Evolutionary conservation across 2,329 filamentous ascomycete genomes (phyloP).

Genomic region (Lasiodiplodia theobromae): DNA sequence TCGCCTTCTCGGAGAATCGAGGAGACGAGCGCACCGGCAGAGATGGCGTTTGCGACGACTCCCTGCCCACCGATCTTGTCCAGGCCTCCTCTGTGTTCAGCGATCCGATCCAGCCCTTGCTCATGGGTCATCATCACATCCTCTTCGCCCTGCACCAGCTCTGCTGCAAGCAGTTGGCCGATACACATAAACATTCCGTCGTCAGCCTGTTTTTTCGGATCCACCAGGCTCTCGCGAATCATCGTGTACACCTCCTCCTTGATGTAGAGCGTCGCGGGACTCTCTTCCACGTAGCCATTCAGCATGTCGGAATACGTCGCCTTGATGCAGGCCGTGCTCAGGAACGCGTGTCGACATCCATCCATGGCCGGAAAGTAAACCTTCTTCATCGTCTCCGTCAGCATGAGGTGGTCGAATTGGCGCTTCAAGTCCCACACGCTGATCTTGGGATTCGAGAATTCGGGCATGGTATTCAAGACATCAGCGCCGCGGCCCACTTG

Average conservation of each 20-base stretch:
- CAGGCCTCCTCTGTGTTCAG: constrained; percentile 9
- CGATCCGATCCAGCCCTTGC: constrained; percentile 24
- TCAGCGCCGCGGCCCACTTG: constrained; percentile 23
- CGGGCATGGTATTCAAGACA: constrained; percentile 17
- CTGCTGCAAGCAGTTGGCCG: constrained; percentile 20
- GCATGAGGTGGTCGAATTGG: constrained; percentile 19
- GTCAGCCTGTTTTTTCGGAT: background rate
- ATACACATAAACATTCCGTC: constrained; percentile 26
- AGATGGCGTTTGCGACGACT: constrained; percentile 16
- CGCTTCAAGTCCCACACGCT: constrained; percentile 30
- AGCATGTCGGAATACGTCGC: constrained; percentile 27
- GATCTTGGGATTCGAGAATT: constrained; percentile 28
- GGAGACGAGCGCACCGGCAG: background rate
- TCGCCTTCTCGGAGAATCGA: constrained; percentile 12
- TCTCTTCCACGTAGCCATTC: constrained; percentile 27
- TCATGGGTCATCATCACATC: constrained; percentile 27
- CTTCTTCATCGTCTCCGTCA: constrained; percentile 19
- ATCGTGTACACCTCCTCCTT: constrained; percentile 26
- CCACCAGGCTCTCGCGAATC: constrained; percentile 17
- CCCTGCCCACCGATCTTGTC: constrained; percentile 9
- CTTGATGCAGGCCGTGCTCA: constrained; percentile 29
- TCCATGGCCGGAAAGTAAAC: constrained; percentile 29
- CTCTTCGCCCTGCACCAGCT: constrained; percentile 26
- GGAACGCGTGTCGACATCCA: constrained; percentile 24
- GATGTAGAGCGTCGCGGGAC: constrained; percentile 27